Conservation (phyloP, 768 basidiomycete species). For the Leccinum disarticulatum region DNA sequence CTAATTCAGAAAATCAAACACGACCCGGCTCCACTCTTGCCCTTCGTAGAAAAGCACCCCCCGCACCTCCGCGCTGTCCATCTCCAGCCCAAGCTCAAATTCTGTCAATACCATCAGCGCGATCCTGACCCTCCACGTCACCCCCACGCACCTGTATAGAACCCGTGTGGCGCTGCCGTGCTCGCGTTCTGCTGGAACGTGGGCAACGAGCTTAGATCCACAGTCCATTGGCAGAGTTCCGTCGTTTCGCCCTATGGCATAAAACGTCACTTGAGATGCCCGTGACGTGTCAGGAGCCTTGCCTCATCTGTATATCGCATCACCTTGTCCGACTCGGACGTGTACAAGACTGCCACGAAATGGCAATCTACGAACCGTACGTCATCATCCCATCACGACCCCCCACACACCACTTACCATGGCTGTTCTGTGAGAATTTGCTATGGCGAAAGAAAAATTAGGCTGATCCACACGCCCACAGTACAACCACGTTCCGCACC, state of each 20-base stretch:
- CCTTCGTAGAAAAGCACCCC: constrained; percentile 62
- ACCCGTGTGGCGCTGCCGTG: constrained; percentile 57
- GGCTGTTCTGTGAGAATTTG: constrained; percentile 64
- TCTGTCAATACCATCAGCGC: constrained; percentile 40
- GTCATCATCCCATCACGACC: constrained; percentile 4
- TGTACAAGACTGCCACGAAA: constrained; percentile 82
- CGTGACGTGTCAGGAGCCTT: constrained; percentile 23
- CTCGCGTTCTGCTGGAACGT: constrained; percentile 72
- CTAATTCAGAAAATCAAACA: constrained; percentile 51
- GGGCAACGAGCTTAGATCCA: constrained; percentile 75
- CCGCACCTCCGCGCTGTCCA: constrained; percentile 86
- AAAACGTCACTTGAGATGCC: constrained; percentile 23
- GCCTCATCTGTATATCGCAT: constrained; percentile 86
- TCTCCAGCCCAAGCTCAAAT: constrained; percentile 80
- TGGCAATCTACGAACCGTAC: constrained; percentile 55
- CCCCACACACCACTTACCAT: constrained; percentile 36
- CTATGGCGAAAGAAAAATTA: constrained; percentile 36
- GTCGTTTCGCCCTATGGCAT: constrained; percentile 56
- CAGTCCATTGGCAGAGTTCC: constrained; percentile 86
- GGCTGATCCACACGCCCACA: constrained; percentile 5
- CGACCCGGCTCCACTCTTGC: constrained; percentile 79
- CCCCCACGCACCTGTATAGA: constrained; percentile 64
- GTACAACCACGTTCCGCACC: constrained; percentile 44
- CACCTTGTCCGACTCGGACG: constrained; percentile 68
- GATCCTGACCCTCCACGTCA: not conserved